Evolutionary conservation across 2,329 filamentous ascomycete species (phyloP).

Genomic region (Monilinia fructicola): DNA sequence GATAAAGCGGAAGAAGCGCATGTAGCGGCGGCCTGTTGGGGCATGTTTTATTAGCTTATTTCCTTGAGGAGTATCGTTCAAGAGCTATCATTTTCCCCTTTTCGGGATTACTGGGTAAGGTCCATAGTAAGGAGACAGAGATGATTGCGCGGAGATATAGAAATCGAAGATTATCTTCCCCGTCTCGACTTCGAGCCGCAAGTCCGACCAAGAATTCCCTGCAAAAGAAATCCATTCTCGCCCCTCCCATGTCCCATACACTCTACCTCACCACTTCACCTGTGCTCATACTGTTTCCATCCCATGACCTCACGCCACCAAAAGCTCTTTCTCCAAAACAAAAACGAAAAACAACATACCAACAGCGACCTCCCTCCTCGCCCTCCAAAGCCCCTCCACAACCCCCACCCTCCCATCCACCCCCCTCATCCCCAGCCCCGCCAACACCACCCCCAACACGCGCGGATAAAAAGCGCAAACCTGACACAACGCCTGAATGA

Average conservation of each 20-base stretch:
- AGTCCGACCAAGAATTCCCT: not conserved
- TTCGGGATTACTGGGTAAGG: not conserved
- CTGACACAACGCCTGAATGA: conserved; percentile 53
- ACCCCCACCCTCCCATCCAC: conserved; percentile 32
- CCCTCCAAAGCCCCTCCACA: conserved; percentile 39
- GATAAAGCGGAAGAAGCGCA: conserved; percentile 68
- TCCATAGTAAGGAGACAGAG: not conserved
- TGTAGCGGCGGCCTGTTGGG: conserved; percentile 54
- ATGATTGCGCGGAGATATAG: not conserved
- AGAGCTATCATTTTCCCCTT: not conserved
- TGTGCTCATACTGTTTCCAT: too few species aligned
- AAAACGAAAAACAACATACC: conserved; percentile 39
- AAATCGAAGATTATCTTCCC: not conserved
- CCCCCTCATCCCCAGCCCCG: conserved; percentile 39
- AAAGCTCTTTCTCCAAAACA: not conserved
- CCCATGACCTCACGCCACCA: too few species aligned
- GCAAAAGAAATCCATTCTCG: not conserved
- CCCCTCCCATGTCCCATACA: not conserved
- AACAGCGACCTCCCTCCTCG: conserved; percentile 45
- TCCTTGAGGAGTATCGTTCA: not conserved
- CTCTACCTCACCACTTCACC: not conserved
- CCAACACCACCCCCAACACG: not conserved
- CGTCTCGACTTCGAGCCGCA: not conserved
- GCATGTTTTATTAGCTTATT: not conserved
- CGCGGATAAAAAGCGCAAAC: conserved; percentile 49